Conservation (phyloP, 2,329 filamentous ascomycete genomes). For the Colletotrichum spaethianum region DNA sequence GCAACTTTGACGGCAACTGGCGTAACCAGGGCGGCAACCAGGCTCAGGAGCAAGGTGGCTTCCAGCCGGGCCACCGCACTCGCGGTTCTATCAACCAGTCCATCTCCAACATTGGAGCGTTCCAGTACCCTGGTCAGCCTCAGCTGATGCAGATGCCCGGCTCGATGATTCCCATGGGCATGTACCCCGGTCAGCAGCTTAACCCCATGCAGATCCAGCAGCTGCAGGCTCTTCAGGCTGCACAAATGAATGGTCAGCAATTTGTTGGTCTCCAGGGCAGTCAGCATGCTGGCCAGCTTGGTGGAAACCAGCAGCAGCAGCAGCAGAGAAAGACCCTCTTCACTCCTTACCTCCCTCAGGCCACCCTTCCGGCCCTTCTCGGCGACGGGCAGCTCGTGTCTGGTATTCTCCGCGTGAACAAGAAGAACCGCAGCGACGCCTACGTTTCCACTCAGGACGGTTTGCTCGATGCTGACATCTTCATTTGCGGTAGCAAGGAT, state of each 20-base stretch:
- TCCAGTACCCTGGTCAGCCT: constrained; percentile 90
- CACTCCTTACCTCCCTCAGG: constrained; percentile 96
- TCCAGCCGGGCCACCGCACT: constrained; percentile 92
- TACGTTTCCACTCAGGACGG: constrained; percentile 95
- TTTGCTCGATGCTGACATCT: constrained; percentile 94
- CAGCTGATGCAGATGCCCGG: constrained; percentile 89
- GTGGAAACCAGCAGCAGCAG: constrained; percentile 80
- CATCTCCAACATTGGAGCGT: constrained; percentile 84
- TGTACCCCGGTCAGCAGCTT: constrained; percentile 88
- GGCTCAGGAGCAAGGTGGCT: constrained; percentile 81
- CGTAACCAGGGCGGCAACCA: constrained; percentile 81
- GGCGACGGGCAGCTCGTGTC: constrained; percentile 95
- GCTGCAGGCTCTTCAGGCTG: constrained; percentile 91
- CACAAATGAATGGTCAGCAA: constrained; percentile 84
- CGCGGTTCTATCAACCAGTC: constrained; percentile 89
- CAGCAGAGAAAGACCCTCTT: constrained; percentile 98
- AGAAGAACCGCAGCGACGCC: constrained; percentile 98
- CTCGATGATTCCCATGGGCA: constrained; percentile 87
- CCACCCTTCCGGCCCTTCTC: constrained; percentile 90
- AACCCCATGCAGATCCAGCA: constrained; percentile 91
- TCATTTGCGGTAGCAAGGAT: constrained; percentile 99
- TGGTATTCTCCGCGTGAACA: constrained; percentile 97
- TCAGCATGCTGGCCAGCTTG: constrained; percentile 79
- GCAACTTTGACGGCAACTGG: constrained; percentile 99
- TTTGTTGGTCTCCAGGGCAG: constrained; percentile 78